A percentile compares a stretch with the other conserved stretches of the same genome.
phyloP scores from a whole-genome alignment of 208 protist genomes.

The Crithidia acanthocephali region DNA sequence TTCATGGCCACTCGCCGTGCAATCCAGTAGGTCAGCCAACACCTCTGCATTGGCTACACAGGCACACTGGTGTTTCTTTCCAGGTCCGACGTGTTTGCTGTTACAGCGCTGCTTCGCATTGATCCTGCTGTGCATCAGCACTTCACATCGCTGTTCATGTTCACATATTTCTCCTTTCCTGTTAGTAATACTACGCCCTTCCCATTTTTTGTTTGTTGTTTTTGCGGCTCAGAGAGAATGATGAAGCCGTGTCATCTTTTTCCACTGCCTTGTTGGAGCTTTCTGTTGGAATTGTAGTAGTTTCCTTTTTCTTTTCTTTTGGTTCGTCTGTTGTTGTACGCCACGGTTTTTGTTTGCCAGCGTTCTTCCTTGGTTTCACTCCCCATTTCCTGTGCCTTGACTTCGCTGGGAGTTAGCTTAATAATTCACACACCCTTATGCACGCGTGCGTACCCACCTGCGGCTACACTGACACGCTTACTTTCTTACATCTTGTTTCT shows the following conservation, averaged over 20 bases:
- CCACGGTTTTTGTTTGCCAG: background rate
- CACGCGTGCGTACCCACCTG: background rate
- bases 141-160: too few relatives aligned
- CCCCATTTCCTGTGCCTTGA: conserved; percentile 2
- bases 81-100: too few relatives aligned
- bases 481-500: conserved; percentile 15
- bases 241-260: background rate
- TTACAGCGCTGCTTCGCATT: background rate
- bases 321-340: background rate
- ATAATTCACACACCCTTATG: conserved; percentile 12
- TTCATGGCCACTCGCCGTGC: too few relatives aligned
- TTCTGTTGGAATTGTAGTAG: background rate
- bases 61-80: too few relatives aligned
- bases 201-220: too few relatives aligned
- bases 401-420: background rate
- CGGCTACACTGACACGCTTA: conserved; percentile 1
- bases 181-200: background rate
- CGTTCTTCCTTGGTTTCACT: background rate
- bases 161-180: background rate
- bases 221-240: background rate
- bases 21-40: too few relatives aligned
- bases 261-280: background rate
- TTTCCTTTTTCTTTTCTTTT: background rate
- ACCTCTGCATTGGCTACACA: too few relatives aligned
- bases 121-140: background rate